These are phyloP conservation scores for Aspergillus eucalypticola DNA, from an alignment of 2,329 filamentous ascomycete species.

Conservation along the genomic window DNA sequence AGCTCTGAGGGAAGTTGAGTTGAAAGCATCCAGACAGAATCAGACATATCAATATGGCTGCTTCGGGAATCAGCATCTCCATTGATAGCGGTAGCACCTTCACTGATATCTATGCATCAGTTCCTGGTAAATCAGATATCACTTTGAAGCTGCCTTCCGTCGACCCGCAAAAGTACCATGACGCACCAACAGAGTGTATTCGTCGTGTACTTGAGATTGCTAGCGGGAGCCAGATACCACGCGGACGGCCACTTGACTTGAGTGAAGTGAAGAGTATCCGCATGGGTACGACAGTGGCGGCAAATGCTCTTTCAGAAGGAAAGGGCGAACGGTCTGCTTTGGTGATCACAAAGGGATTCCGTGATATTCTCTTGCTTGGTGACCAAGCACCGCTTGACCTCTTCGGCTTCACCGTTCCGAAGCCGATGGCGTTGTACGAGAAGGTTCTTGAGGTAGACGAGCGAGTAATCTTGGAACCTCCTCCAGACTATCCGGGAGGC, in stretches of 20 bases:
- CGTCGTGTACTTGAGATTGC: slow-evolving; percentile 14
- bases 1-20: background rate
- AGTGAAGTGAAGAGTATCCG: slow-evolving; percentile 58
- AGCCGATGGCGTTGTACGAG: slow-evolving; percentile 59
- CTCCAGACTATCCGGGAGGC: slow-evolving; percentile 26
- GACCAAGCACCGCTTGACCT: slow-evolving; percentile 84
- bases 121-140: slow-evolving; percentile 13
- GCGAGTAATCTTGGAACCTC: slow-evolving; percentile 48
- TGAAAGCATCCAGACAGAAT: background rate
- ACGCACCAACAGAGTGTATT: slow-evolving; percentile 16
- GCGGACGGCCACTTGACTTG: slow-evolving; percentile 13
- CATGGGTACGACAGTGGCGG: slow-evolving; percentile 90
- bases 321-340: slow-evolving; percentile 24
- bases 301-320: slow-evolving; percentile 66
- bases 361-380: slow-evolving; percentile 79
- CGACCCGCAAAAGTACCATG: slow-evolving; percentile 14
- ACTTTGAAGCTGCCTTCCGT: slow-evolving; percentile 15
- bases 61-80: slow-evolving; percentile 14
- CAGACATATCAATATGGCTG: slow-evolving; percentile 4
- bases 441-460: slow-evolving; percentile 28
- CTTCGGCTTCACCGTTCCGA: slow-evolving; percentile 79
- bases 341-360: slow-evolving; percentile 72
- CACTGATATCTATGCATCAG: slow-evolving; percentile 10
- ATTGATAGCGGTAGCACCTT: slow-evolving; percentile 15
- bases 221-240: slow-evolving; percentile 8